Conservation (phyloP, 495 filamentous ascomycete genomes). For the Hypoxylon trugodes region DNA sequence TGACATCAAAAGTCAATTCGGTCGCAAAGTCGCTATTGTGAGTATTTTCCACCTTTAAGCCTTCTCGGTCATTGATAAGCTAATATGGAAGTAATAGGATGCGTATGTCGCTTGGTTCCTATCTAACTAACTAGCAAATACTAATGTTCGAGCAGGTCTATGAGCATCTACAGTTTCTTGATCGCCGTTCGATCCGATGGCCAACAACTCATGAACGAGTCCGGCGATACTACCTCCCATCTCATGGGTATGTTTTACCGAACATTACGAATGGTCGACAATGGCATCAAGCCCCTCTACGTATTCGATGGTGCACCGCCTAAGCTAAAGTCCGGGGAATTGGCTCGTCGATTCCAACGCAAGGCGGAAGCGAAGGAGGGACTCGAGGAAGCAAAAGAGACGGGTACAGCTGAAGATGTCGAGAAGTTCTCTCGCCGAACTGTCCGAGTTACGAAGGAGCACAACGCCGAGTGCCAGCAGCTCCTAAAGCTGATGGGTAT, state of each 20-base stretch:
- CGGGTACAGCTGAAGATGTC: slow-evolving; percentile 93
- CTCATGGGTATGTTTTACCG: slow-evolving; percentile 99
- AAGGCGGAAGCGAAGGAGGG: slow-evolving; percentile 89
- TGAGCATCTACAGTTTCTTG: slow-evolving; percentile 99
- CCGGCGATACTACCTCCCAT: slow-evolving; percentile 95
- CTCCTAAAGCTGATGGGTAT: slow-evolving; percentile 94
- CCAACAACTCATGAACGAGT: slow-evolving; percentile 92
- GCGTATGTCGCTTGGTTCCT: slow-evolving; percentile 69
- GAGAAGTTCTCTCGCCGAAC: slow-evolving; percentile 98
- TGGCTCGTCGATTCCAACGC: slow-evolving; percentile 91
- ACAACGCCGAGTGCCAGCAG: slow-evolving; percentile 92
- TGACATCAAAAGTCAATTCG: slow-evolving; percentile 98
- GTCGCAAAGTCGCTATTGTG: slow-evolving; percentile 96
- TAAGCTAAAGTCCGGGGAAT: slow-evolving; percentile 94
- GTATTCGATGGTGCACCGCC: slow-evolving; percentile 97
- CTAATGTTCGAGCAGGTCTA: slow-evolving; percentile 70
- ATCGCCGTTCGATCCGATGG: slow-evolving; percentile 96
- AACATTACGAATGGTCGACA: slow-evolving; percentile 96
- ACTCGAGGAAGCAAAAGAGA: slow-evolving; percentile 95
- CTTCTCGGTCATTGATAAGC: background rate
- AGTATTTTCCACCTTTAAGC: slow-evolving; percentile 44
- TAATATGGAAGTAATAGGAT: slow-evolving; percentile 65
- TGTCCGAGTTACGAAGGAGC: slow-evolving; percentile 93
- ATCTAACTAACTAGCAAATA: background rate
- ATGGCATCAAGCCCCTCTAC: slow-evolving; percentile 97